Evolutionary conservation across 805 yeast genomes (phyloP), one percentile per base, ranked within the genome.

Genomic region (Pichia phayaonensis): DNA sequence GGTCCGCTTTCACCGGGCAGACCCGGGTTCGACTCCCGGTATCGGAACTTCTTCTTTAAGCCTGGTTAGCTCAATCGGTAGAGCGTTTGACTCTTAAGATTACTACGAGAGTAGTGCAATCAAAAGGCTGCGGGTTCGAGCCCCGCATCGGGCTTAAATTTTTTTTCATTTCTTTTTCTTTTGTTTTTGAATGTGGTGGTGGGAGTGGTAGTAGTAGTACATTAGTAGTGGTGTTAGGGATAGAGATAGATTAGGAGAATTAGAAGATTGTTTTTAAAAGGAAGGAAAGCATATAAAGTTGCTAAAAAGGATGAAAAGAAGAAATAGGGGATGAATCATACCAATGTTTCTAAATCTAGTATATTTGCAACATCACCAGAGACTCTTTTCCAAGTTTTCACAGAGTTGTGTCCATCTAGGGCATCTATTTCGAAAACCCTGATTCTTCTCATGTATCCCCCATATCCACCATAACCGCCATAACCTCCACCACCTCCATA

Each of bases 401-500:
- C n/a, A n/a, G n/a, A n/a, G n/a, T n/a, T 78, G 2, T 75, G 73
- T 1, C 64, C 61, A 8, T 65, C 59, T 6, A 2, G 7, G 1
- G 77, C 62, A 62, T 89, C 83, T 13, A 90, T 59, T 41, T 86
- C 89, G 62, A 74, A 92, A 0, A 84, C 59, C 45, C 99, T 73
- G 43, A 89, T 61, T 49, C 97, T 75, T 59, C 99, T 78, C n/a
- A 84, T 73, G 31, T 84, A 87, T 2, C 90, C 92, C 1, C 90
- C 92, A 60, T 90, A 89, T 0, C 97, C 97, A 13, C 85, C 97
- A 63, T 94, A 94, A 0, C 97, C 98, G 40, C 98, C 99, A 68
- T 88, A 95, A 16, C 98, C 99, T 6, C 79, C 75, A 1, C 83
- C 95, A 24, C 99, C 99, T 4, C 96, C 99, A 62, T 89, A 90